Percentiles rank a stretch among this genome's conserved stretches.
These are phyloP conservation scores for Amanita pseudoporphyria DNA, from an alignment of 768 basidiomycete species.

Conservation along the genomic window DNA sequence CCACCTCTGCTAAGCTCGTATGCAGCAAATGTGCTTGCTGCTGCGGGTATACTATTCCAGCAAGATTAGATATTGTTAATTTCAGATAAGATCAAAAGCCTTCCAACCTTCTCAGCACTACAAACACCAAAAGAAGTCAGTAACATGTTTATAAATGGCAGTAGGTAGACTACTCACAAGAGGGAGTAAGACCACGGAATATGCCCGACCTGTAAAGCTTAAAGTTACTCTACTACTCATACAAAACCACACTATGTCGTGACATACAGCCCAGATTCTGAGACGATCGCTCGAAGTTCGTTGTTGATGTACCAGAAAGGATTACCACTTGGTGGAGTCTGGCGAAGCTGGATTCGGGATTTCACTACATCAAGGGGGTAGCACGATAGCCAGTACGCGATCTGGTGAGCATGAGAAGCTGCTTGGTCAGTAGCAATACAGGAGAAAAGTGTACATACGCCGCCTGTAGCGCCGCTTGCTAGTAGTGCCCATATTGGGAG, in stretches of 20 bases:
- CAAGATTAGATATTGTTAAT: too few relatives aligned
- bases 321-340: constrained; percentile 61
- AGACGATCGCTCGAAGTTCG: constrained; percentile 58
- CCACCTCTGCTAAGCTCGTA: constrained; percentile 71
- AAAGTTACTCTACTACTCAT: too few relatives aligned
- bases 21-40: constrained; percentile 82
- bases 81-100: background rate
- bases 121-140: background rate
- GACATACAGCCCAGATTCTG: constrained; percentile 67
- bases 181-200: constrained; percentile 69
- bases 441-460: constrained; percentile 46
- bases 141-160: background rate
- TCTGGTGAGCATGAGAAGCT: constrained; percentile 23
- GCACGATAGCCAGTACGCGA: constrained; percentile 90
- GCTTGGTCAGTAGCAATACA: too few relatives aligned
- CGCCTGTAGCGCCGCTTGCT: constrained; percentile 75
- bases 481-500: constrained; percentile 82
- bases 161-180: constrained; percentile 41
- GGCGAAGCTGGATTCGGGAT: constrained; percentile 77
- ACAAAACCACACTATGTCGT: background rate
- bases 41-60: constrained; percentile 69
- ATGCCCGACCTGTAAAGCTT: constrained; percentile 41
- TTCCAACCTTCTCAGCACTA: constrained; percentile 56
- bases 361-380: constrained; percentile 93
- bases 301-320: constrained; percentile 67